Evolutionary conservation across 768 basidiomycete genomes (phyloP), one percentile per base, ranked within the genome.

Genomic region (Gymnopilus junonius): DNA sequence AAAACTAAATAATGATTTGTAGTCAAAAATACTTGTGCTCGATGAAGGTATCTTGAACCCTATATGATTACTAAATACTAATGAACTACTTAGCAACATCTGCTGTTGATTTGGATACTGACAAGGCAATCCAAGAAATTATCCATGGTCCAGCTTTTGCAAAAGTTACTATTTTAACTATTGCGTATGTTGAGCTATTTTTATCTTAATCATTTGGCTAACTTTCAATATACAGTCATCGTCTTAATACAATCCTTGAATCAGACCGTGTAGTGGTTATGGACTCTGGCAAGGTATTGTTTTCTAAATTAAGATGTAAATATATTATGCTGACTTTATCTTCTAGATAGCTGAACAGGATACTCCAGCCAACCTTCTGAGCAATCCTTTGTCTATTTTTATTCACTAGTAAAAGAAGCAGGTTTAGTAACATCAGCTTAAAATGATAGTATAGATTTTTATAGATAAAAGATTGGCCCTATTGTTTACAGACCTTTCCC

Each of bases 91-190:
- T 64, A 91, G 92, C 94, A 2, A 96, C 94, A 5, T 93, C 90
- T 37, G 93, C 94, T 20, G 93, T 96, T 54, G 95, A 96, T 74
- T 79, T 95, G 34, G 93, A 96, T 71, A 96, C 94, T 8, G 95
- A 97, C 72, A 84, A 84, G 61, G 91, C 91, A 29, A 92, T 96
- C 65, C 95, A 97, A 78, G 87, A 89, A 11, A 94, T 95, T 65
- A 91, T 97, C 48, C 84, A 87, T 27, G 93, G 94, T 7, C 84
- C 89, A 4, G 84, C 90, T 31, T 97, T 96, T 71, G 76, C 82
- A 2, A 77, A 90, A 61, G 88, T 91, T 14, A 95, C 94, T 11
- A 94, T 95, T 60, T 75, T 97, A 56, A 95, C 93, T 14, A 94
- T 95, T 69, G 93, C 93, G 87, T 93, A 77, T 69, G 87, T 82